Base-by-base conservation (phyloP, 495 filamentous ascomycete species). In the Lasiosphaeria ovina region DNA sequence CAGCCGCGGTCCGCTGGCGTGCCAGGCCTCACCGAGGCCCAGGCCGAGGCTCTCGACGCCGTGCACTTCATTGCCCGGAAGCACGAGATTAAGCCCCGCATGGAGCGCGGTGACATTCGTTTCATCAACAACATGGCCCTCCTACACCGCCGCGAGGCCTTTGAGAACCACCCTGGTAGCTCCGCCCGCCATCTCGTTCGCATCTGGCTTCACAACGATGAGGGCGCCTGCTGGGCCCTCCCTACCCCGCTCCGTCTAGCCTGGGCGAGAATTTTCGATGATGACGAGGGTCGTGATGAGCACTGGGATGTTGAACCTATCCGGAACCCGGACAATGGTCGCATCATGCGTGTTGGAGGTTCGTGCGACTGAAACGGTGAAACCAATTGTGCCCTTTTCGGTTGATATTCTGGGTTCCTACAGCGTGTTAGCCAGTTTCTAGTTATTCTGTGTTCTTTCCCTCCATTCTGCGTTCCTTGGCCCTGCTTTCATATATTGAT, bases 31-130 rank as follows among this genome's bases (percentile, higher is more conserved):
- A 83, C 77, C 32, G 79, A 81, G 54, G 75, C 77, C 17, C 83
- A 83, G 47, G 66, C 66, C 9, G 66, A 69, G 53, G 66, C 66
- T 1, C 63, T 69, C 11, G 66, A 69, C 17, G 76, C 81, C 34
- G 72, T 87, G 11, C 81, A 86, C 61, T 79, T 79, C 50, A 77
- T 78, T 16, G 84, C 85, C 14, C 68, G 71, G 59, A 77, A 82
- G 50, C 73, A 82, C 68, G 76, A 78, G 55, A 63, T 85, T 54
- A 77, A 75, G 56, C 71, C 84, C 51, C 65, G 72, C 56, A 72
- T 70, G 58, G 68, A 77, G 58, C 76, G 76, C 38, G 87, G 88
- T 10, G 88, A 90, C 70, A 76, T 90, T 51, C 81, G 83, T 59
- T 87, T 85, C 68, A 78, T 87, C 64, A 89, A 90, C 64, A 69